These are phyloP conservation scores for Marvania coccoides DNA, from an alignment of 139 green algal species.

Conservation along the genomic window DNA sequence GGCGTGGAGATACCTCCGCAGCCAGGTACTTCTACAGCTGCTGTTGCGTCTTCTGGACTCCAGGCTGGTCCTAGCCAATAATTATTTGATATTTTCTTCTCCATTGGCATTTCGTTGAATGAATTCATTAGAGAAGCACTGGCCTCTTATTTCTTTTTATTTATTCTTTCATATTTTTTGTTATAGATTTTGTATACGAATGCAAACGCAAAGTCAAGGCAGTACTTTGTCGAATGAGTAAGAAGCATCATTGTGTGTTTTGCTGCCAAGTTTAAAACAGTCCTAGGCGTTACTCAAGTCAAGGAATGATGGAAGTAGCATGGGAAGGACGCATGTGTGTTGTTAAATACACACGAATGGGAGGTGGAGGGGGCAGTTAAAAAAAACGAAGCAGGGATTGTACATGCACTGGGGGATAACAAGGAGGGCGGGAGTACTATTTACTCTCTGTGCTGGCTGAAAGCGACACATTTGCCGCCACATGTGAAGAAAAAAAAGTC, in stretches of 20 bases:
- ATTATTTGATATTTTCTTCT: background rate
- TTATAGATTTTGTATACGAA: background rate
- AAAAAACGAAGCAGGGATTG: background rate
- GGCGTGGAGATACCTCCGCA: conserved; percentile 4
- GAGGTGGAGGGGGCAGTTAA: background rate
- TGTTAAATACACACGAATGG: background rate
- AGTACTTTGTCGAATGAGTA: background rate
- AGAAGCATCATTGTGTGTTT: background rate
- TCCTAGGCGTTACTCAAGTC: background rate
- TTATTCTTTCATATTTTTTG: background rate
- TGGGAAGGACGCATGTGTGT: background rate
- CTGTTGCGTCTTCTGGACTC: background rate
- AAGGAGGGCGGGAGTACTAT: too few species aligned
- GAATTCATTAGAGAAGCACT: background rate
- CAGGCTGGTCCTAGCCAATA: background rate
- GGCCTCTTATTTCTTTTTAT: background rate
- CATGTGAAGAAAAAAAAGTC: background rate
- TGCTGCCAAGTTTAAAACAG: background rate
- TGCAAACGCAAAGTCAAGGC: background rate
- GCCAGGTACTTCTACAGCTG: background rate
- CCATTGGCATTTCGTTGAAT: background rate
- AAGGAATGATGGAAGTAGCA: background rate
- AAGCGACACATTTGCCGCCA: background rate
- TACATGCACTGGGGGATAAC: background rate
- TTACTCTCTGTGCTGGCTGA: background rate